Conservation (phyloP, 305 asterid genomes). For the Rubia tinctorum region DNA sequence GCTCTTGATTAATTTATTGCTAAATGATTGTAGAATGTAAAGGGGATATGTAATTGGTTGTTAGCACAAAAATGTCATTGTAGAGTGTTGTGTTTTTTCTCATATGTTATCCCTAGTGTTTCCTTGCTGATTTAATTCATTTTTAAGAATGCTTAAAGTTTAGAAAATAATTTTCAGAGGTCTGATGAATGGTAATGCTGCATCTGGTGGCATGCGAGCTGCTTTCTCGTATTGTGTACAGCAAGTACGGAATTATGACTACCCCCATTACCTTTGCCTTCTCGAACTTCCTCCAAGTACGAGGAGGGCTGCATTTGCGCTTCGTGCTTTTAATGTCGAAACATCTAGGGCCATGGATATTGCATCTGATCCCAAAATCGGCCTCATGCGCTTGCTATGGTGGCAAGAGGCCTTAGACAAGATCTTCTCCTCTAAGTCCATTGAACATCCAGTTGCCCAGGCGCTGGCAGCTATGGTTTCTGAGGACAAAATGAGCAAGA, state of each 20-base stretch:
- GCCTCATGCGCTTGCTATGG: conserved; percentile 94
- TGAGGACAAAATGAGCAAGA: conserved; percentile 63
- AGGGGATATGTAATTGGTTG: background rate
- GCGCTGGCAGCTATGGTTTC: conserved; percentile 67
- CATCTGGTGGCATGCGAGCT: conserved; percentile 42
- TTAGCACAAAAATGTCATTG: background rate
- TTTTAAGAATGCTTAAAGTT: background rate
- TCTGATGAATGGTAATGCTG: conserved; percentile 46
- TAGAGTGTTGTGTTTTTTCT: background rate
- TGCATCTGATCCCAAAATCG: conserved; percentile 86
- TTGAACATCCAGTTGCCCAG: conserved; percentile 89
- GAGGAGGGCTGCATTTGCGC: conserved; percentile 84
- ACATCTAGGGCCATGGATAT: conserved; percentile 89
- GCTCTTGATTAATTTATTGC: background rate
- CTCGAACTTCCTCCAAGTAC: conserved; percentile 82
- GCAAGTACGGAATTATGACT: conserved; percentile 82
- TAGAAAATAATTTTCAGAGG: background rate
- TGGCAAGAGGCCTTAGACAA: conserved; percentile 95
- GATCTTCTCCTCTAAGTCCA: conserved; percentile 58
- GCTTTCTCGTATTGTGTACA: conserved; percentile 88
- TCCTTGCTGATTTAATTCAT: background rate
- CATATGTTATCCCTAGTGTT: background rate
- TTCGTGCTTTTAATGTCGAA: conserved; percentile 85
- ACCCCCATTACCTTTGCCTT: conserved; percentile 95
- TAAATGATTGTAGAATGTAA: background rate